Base-by-base conservation (phyloP, 805 yeast species). In the Cyberlindnera nakhonratchasimensis region DNA sequence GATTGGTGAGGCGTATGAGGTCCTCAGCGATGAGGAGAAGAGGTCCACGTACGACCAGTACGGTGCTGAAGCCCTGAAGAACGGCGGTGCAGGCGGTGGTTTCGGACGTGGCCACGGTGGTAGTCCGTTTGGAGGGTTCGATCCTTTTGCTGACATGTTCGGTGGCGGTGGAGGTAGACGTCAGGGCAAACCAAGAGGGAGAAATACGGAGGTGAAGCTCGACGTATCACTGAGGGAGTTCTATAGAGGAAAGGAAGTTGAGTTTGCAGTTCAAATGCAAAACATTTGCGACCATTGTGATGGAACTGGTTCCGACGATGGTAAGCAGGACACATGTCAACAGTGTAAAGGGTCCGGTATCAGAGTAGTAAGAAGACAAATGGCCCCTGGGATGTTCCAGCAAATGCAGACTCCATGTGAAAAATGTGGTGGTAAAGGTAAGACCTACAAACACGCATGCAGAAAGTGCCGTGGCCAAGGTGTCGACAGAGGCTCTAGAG, bases 1-100 rank as follows among this genome's bases (percentile, higher is more conserved):
- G 63, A 76, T 93, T 22, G 96, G 96, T 13, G 95, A 85, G 57
- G 98, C 98, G 0, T 91, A 91, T 62, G 96, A 89, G 42, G 85
- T 88, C 11, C 71, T 89, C 47, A 74, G 79, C 50, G 87, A 88
- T 59, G 60, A 74, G 5, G 86, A 85, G 43, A 85, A 86, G 63
- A 74, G 83, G 46, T 55, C 69, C 21, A 70, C 79, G 11, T 90
- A 80, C 62, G 96, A 90, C 62, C 69, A 70, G 36, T 85, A 70
- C 55, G 99, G 99, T 23, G 79, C 76, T 45, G 91, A 82, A 34
- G 93, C 83, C 1, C 57, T 86, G 36, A 72, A 80, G 57, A 71
- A 72, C 48, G 83, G 83, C 29, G 82, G 82, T 3, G 65, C 50
- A 12, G 80, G 75, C 21, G 64, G 65, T 2, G 65, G n/a, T n/a